Conservation (phyloP, 2,329 filamentous ascomycete genomes). For the Colletotrichum paranaense region DNA sequence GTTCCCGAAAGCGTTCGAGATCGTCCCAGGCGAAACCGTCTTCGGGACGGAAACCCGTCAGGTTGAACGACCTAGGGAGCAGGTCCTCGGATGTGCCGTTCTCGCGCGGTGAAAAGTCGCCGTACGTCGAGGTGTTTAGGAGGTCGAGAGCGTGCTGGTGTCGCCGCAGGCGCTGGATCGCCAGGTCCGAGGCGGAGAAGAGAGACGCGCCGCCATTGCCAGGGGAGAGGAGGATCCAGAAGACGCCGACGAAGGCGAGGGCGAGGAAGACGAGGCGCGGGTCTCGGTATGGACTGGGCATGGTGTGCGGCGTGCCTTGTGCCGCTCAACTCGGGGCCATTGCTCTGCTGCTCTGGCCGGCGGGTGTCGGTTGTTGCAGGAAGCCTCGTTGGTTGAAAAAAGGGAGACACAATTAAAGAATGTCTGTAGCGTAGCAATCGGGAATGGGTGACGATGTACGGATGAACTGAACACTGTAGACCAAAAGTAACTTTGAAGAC, state of each 20-base stretch:
- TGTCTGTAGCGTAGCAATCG: background rate
- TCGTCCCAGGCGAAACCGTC: conserved; percentile 85
- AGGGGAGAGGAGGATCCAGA: conserved; percentile 55
- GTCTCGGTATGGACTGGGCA: conserved; percentile 51
- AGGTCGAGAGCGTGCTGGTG: conserved; percentile 64
- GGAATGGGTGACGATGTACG: background rate
- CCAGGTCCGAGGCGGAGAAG: conserved; percentile 46
- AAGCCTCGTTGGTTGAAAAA: background rate
- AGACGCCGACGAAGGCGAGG: conserved; percentile 52
- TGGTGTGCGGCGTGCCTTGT: conserved; percentile 45
- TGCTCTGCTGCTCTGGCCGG: conserved; percentile 7
- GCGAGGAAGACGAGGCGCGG: conserved; percentile 50
- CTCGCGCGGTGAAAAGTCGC: conserved; percentile 65
- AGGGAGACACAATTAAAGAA: too few relatives aligned
- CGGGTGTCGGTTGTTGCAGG: background rate
- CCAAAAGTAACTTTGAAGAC: background rate
- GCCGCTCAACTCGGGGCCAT: conserved; percentile 28
- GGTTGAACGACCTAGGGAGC: conserved; percentile 66
- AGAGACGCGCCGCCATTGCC: conserved; percentile 44
- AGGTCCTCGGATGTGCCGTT: conserved; percentile 27
- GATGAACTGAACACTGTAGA: background rate
- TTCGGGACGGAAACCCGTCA: conserved; percentile 80
- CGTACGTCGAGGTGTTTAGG: conserved; percentile 68
- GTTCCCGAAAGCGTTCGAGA: conserved; percentile 72
- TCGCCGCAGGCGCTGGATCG: conserved; percentile 56